Evolutionary conservation across 208 protist genomes (phyloP), one percentile per base, ranked within the genome.

Genomic region (Acanthamoeba healyi): DNA sequence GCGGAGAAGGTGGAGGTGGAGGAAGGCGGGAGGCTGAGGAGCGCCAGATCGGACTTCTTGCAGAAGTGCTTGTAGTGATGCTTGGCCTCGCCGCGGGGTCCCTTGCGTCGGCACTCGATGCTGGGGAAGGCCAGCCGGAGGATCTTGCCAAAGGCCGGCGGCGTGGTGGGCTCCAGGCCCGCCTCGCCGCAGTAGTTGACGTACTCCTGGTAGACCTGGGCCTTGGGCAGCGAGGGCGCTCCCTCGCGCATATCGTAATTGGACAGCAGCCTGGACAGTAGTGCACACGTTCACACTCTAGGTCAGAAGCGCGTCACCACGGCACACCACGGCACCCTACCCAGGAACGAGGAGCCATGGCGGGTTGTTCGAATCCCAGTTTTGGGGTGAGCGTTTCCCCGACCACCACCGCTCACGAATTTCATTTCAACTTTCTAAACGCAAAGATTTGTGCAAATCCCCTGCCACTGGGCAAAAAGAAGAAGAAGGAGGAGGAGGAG

Each of bases 111-210:
- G 58, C 87, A 93, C 44, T 93, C 46, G 87, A 93, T 44, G 26
- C n/a, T 56, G 12, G 87, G 87, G 34, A 93, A 93, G 87, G 87
- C 87, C n/a, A 54, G 7, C 2, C 63, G 36, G 26, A 93, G 42
- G 24, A 93, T 54, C 87, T 93, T 93, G 38, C 87, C 87, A 77
- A 93, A 93, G 32, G 87, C 87, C 2, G 87, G 87, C 6, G 61
- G 61, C n/a, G 87, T 93, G 44, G 87, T 93, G 12, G 87, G 54
- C 61, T 72, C 44, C 42, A 93, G 54, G 32, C 87, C 87, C 7
- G 36, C 46, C 34, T 93, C 63, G 9, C 42, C 9, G 61, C 87
- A 93, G 40, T 63, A 81, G 38, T 19, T 26, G 36, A 79, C 65
- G 58, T 93, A 93, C 26, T 93, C 63, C 61, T 93, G 61, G 63